Evolutionary conservation across 768 basidiomycete species (phyloP).

Genomic region (Lyophyllum decastes): DNA sequence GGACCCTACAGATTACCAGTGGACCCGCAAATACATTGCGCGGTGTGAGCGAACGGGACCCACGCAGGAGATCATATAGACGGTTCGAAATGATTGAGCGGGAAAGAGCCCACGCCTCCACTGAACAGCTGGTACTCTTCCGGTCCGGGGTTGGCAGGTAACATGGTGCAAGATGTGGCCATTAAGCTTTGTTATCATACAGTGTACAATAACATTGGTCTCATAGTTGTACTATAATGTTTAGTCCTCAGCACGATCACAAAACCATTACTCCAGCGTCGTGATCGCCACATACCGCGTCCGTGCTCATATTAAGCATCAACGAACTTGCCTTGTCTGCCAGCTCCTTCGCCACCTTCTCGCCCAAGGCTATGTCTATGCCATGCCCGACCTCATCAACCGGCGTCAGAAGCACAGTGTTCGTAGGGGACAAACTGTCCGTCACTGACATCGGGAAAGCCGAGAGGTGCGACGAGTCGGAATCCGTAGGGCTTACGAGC

Average conservation of each 20-base stretch:
- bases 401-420: conserved; percentile 31
- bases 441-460: conserved; percentile 22
- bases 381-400: conserved; percentile 18
- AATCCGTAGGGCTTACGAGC: conserved; percentile 24
- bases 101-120: background rate
- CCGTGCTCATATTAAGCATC: conserved; percentile 16
- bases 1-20: background rate
- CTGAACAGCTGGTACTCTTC: background rate
- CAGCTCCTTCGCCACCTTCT: conserved; percentile 12
- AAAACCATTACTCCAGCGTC: conserved; percentile 3
- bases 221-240: background rate
- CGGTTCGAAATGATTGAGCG: background rate
- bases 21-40: background rate
- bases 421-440: conserved; percentile 24
- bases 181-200: no score
- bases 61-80: background rate
- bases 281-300: conserved; percentile 20
- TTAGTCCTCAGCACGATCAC: background rate
- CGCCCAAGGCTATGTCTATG: conserved; percentile 2
- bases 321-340: conserved; percentile 12
- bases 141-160: no score
- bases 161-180: no score
- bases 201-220: background rate
- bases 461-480: conserved; percentile 22
- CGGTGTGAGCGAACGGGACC: background rate